phyloP scores from a whole-genome alignment of 192 early-diverging fungal species.

The Umbelopsis sp. region DNA sequence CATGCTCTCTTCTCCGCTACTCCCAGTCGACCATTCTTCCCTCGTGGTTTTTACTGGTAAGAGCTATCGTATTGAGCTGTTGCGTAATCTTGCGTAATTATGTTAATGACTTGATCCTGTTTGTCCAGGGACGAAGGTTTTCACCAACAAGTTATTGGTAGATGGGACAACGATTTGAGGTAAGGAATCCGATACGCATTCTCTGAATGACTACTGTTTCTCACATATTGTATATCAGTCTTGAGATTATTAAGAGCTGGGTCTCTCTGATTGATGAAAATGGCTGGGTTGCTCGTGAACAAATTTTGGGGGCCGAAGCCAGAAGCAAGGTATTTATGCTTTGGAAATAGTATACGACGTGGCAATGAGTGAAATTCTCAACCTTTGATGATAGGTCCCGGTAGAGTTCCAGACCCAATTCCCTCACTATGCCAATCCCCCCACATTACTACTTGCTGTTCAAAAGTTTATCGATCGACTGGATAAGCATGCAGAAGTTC shows the following conservation, averaged over 20 bases:
- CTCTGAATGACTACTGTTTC: neutral
- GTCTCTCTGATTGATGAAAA: slow-evolving; percentile 69
- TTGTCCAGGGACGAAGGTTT: slow-evolving; percentile 86
- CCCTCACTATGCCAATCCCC: slow-evolving; percentile 91
- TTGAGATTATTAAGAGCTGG: slow-evolving; percentile 85
- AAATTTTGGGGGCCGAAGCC: slow-evolving; percentile 92
- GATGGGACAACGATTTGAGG: slow-evolving; percentile 88
- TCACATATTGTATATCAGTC: slow-evolving; percentile 43
- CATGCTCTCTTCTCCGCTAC: slow-evolving; percentile 77
- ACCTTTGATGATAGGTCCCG: slow-evolving; percentile 52
- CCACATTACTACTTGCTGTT: slow-evolving; percentile 77
- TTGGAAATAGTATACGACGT: neutral
- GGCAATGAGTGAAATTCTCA: too few relatives aligned
- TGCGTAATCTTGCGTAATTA: neutral
- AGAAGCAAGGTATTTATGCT: slow-evolving; percentile 68
- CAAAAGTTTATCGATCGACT: slow-evolving; percentile 65
- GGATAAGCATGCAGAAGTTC: slow-evolving; percentile 18
- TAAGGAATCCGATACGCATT: neutral
- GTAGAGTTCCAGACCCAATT: slow-evolving; percentile 91
- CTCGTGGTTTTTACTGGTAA: slow-evolving; percentile 92
- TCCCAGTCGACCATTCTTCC: slow-evolving; percentile 92
- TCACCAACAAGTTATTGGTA: slow-evolving; percentile 79
- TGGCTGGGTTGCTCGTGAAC: slow-evolving; percentile 95
- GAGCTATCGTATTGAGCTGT: neutral
- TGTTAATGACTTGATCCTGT: slow-evolving; percentile 1